Evolutionary conservation across 768 basidiomycete species (phyloP), one percentile per base, ranked within the genome.

Genomic region (Lentinula detonsa): DNA sequence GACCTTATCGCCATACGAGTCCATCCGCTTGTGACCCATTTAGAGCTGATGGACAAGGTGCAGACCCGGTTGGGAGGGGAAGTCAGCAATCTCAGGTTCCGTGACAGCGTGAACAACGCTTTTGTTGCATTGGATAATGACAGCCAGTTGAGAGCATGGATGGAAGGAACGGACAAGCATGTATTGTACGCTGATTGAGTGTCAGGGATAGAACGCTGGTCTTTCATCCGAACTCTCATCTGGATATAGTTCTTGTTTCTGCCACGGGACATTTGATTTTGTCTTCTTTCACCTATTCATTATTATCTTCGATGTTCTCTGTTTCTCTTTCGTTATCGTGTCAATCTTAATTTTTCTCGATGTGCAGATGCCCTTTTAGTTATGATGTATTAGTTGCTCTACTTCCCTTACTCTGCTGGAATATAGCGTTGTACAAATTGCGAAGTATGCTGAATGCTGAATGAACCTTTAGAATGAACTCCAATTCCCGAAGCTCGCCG

Each of bases 1-100:
- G 97, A 99, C 72, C 77, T 98, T 59, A 94, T 98, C 64, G 97
- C 97, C 4, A 97, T 98, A 60, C 87, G 97, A 13, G 96, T 98
- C 33, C 95, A 96, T 70, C 97, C 97, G 23, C 85, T 82, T 56
- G 95, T 98, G 43, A 86, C 90, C 7, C 89, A 91, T 68, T 77
- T 74, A 9, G 93, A 96, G 68, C 79, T 99, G 63, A 87, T 97
- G 81, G 91, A 86, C 55, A 99, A 98, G 76, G 91, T 98, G 37
- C 86, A 93, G 67, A 83, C 89, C 39, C 85, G 97, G 57, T 77
- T 98, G 5, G 95, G 93, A 0, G 81, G 81, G 13, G 87, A 90
- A 62, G 75, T 96, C 39, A 76, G 70, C 8, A 75, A 77, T 46
- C 77, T 98, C 63, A 80, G 84, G 65, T 98, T 90, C 72, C 85